Percentiles rank a stretch among this genome's conserved stretches.
Conservation (phyloP, 129 eudicot species). For the Tagetes erecta region DNA sequence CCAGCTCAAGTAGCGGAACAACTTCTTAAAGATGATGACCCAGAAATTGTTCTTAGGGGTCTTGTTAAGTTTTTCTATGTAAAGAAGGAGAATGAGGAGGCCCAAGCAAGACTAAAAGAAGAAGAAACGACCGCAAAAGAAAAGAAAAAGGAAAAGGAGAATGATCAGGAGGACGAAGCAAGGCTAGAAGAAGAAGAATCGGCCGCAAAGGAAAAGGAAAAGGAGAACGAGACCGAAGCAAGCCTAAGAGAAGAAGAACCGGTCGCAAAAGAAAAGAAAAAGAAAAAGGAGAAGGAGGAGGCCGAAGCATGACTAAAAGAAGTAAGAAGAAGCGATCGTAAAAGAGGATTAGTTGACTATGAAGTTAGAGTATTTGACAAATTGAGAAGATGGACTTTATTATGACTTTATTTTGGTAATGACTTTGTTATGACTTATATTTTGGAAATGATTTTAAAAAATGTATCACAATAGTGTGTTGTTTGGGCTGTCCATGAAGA, state of each 20-base stretch:
- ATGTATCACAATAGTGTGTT: too few species aligned
- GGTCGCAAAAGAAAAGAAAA: too few species aligned
- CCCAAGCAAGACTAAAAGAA: neutral
- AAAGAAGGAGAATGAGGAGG: conserved; percentile 25
- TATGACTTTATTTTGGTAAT: too few species aligned
- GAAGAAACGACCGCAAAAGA: conserved; percentile 14
- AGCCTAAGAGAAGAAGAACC: too few species aligned
- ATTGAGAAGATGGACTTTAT: neutral
- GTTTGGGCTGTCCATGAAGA: too few species aligned
- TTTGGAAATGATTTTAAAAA: neutral
- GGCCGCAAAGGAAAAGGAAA: too few species aligned
- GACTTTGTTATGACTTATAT: neutral
- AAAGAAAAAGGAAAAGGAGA: conserved; percentile 16
- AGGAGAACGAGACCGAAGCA: too few species aligned
- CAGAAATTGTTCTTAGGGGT: conserved; percentile 48
- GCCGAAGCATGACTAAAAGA: too few species aligned
- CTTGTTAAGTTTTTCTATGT: conserved; percentile 45
- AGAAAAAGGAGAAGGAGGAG: too few species aligned
- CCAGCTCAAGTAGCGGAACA: conserved; percentile 74
- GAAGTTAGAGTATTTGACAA: neutral
- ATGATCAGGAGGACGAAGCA: too few species aligned
- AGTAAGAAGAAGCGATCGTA: too few species aligned
- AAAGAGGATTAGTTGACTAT: neutral
- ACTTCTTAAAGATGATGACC: conserved; percentile 54
- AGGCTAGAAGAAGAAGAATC: too few species aligned